Evolutionary conservation across 441 rosid genomes (phyloP).

Genomic region (Mallotus repandus): DNA sequence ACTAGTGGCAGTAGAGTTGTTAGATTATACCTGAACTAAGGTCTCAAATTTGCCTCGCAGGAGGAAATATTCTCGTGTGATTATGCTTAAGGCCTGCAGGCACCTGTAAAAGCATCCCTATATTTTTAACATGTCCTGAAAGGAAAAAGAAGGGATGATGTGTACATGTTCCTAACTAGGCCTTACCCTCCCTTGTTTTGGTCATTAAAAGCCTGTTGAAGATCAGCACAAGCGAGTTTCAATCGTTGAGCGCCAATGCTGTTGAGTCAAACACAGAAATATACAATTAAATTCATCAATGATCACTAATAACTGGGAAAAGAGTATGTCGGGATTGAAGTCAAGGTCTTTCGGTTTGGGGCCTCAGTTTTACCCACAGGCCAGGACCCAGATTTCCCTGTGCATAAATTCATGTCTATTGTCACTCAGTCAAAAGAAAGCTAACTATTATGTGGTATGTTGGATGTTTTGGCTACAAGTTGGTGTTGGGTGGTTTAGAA

Average conservation of each 20-base stretch:
- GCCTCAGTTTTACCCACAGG: too few species aligned
- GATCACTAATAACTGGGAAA: too few species aligned
- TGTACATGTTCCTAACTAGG: background rate
- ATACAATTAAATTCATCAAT: too few species aligned
- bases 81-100: constrained; percentile 24
- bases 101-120: constrained; percentile 22
- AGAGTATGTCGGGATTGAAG: too few species aligned
- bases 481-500: background rate
- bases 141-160: background rate
- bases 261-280: constrained; percentile 3
- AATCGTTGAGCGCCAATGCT: constrained; percentile 45
- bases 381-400: too few species aligned
- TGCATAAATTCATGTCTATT: too few species aligned
- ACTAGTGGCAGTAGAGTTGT: background rate
- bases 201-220: constrained; percentile 34
- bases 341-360: too few species aligned
- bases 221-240: constrained; percentile 32
- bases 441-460: background rate
- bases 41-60: constrained; percentile 26
- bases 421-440: too few species aligned
- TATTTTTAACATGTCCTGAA: background rate
- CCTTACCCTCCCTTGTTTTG: constrained; percentile 31
- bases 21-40: constrained; percentile 25
- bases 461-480: background rate
- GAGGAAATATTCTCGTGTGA: constrained; percentile 28